Evolutionary conservation across 192 early-diverging fungal genomes (phyloP).

Genomic region (Backusella luteola): DNA sequence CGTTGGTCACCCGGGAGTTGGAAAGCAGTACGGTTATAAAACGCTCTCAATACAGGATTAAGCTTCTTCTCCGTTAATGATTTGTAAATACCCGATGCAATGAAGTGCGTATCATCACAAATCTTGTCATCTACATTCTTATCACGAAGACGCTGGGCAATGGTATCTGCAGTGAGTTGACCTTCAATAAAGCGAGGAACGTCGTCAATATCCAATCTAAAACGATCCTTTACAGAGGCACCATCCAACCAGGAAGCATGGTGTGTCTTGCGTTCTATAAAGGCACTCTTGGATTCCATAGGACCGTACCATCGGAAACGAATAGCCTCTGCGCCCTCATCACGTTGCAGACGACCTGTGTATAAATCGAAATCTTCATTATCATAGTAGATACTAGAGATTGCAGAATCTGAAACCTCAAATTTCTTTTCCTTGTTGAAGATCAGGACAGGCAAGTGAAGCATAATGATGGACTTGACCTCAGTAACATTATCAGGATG

Average conservation of each 20-base stretch:
- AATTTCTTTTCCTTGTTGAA: slow-evolving; percentile 48
- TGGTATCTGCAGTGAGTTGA: slow-evolving; percentile 40
- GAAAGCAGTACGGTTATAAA: slow-evolving; percentile 41
- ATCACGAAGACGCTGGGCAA: slow-evolving; percentile 63
- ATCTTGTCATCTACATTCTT: slow-evolving; percentile 67
- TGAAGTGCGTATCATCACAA: slow-evolving; percentile 52
- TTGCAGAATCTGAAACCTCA: slow-evolving; percentile 32
- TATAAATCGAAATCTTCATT: slow-evolving; percentile 37
- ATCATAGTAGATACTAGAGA: slow-evolving; percentile 38
- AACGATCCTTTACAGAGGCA: slow-evolving; percentile 38
- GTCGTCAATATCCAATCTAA: slow-evolving; percentile 27
- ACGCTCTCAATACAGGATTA: slow-evolving; percentile 28
- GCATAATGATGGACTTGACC: slow-evolving; percentile 40
- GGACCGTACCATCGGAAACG: slow-evolving; percentile 41
- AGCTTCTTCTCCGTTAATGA: slow-evolving; percentile 31
- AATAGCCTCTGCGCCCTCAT: slow-evolving; percentile 39
- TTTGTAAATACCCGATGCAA: slow-evolving; percentile 26
- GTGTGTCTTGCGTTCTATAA: slow-evolving; percentile 39
- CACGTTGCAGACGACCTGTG: slow-evolving; percentile 36
- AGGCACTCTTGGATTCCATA: slow-evolving; percentile 27
- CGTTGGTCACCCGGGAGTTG: slow-evolving; percentile 61
- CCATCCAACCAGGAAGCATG: slow-evolving; percentile 36
- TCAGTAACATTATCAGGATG: slow-evolving; percentile 41
- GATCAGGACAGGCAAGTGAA: slow-evolving; percentile 45
- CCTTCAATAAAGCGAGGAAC: slow-evolving; percentile 21